Evolutionary conservation across 495 filamentous ascomycete species (phyloP).

Genomic region (Diplogelasinospora grovesii): DNA sequence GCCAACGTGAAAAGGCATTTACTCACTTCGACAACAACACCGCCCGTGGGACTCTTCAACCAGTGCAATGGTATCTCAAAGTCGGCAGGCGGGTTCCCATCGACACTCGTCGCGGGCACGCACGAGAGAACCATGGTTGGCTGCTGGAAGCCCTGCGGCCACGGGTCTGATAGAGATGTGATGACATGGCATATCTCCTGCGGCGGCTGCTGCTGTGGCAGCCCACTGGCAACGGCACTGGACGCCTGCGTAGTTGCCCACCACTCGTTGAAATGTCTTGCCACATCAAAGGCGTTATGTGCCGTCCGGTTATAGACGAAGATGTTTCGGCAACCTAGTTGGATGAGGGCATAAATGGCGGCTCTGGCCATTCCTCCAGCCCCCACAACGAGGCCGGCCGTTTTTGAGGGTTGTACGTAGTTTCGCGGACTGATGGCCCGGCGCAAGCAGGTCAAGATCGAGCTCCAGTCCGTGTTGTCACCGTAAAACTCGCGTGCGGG

Average conservation of each 20-base stretch:
- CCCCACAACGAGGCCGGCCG: conserved; percentile 66
- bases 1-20: not conserved
- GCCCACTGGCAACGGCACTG: conserved; percentile 31
- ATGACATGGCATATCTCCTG: conserved; percentile 55
- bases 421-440: conserved; percentile 75
- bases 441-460: conserved; percentile 59
- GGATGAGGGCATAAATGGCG: conserved; percentile 71
- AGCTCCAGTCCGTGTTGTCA: conserved; percentile 82
- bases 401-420: conserved; percentile 58
- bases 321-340: conserved; percentile 71
- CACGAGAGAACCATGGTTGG: conserved; percentile 75
- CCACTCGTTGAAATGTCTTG: conserved; percentile 61
- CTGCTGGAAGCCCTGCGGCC: conserved; percentile 56
- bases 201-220: conserved; percentile 13
- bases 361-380: conserved; percentile 79
- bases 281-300: conserved; percentile 57
- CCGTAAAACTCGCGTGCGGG: conserved; percentile 64
- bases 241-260: conserved; percentile 25
- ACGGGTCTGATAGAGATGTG: conserved; percentile 49
- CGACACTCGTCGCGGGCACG: conserved; percentile 62
- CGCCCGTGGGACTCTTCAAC: conserved; percentile 70
- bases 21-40: conserved; percentile 67
- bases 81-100: conserved; percentile 58
- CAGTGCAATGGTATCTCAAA: conserved; percentile 71
- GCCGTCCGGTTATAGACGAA: conserved; percentile 70